Base-by-base conservation (phyloP, 768 basidiomycete species). In the Boletus rubropictus region DNA sequence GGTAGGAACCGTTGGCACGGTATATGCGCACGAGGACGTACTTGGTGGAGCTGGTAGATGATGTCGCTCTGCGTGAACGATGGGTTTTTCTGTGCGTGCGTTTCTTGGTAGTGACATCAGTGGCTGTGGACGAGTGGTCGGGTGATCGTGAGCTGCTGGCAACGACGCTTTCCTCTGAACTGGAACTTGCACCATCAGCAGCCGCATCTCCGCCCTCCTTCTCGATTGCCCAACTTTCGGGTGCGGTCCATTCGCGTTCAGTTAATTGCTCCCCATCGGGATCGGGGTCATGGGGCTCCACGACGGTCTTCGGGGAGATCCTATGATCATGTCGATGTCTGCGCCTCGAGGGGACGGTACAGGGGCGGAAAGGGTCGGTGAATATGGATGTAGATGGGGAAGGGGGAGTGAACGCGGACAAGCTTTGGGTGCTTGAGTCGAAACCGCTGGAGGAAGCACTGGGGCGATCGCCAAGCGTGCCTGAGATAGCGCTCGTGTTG, bases 181-280 rank as follows among this genome's bases (percentile, higher is more conserved):
- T 68, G 2, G 75, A 69, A 37, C 73, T 65, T 17, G 68, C 69
- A 3, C 65, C 71, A 4, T 64, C 69, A 7, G 63, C 69, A 17
- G 52, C 60, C 3, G 46, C 35, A 10, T 72, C 71, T 38, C 64
- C 67, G 5, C 68, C 75, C 4, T 74, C 73, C 42, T 72, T 74
- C 39, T 78, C 76, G 12, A 86, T 82, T 1, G 74, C 82, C 87
- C 88, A 89, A 46, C 85, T 87, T 58, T 89, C 78, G 1, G 88
- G 88, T 5, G 88, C 70, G 3, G 66, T 77, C 88, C 88, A 90
- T 18, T 65, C 62, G 29, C 10, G 70, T 58, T 53, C 69, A 52
- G 40, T 62, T 44, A 57, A 22, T 7, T 50, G 46, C n/a, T 42
- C 52, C 7, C 12, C 21, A n/a, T 49, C 49, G 3, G 25, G 37